Evolutionary conservation across 345 rosid genomes (phyloP).

Genomic region (Eucalyptus dawsonii): DNA sequence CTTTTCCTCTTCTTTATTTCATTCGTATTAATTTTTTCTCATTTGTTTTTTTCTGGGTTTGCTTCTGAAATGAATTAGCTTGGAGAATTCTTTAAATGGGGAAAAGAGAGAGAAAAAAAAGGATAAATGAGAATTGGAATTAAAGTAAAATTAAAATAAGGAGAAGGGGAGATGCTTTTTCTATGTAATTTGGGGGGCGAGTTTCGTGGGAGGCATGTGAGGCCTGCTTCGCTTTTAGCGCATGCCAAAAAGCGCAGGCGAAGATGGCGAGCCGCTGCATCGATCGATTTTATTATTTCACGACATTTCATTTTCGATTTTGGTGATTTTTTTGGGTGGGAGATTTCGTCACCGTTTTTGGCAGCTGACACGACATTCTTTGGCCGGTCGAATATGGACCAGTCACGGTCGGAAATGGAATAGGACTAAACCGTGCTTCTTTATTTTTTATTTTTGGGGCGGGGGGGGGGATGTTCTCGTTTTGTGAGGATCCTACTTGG

Average conservation of each 20-base stretch:
- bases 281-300: neutral
- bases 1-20: neutral
- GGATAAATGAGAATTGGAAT: neutral
- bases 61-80: neutral
- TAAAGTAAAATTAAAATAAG: neutral
- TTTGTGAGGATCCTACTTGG: neutral
- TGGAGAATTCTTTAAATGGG: neutral
- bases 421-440: neutral
- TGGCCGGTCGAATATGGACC: neutral
- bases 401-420: neutral
- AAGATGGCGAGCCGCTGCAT: neutral
- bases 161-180: neutral
- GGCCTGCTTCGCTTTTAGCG: slow-evolving; percentile 16
- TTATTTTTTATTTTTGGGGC: too few relatives aligned
- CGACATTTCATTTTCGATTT: neutral
- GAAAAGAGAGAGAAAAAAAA: neutral
- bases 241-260: slow-evolving; percentile 21
- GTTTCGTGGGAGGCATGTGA: slow-evolving; percentile 39
- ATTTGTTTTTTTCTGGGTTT: neutral
- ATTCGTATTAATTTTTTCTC: neutral
- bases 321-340: neutral
- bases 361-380: neutral
- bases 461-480: neutral
- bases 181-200: neutral
- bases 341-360: neutral